Conservation (phyloP, 2,329 filamentous ascomycete genomes). For the Lecanicillium sp. region DNA sequence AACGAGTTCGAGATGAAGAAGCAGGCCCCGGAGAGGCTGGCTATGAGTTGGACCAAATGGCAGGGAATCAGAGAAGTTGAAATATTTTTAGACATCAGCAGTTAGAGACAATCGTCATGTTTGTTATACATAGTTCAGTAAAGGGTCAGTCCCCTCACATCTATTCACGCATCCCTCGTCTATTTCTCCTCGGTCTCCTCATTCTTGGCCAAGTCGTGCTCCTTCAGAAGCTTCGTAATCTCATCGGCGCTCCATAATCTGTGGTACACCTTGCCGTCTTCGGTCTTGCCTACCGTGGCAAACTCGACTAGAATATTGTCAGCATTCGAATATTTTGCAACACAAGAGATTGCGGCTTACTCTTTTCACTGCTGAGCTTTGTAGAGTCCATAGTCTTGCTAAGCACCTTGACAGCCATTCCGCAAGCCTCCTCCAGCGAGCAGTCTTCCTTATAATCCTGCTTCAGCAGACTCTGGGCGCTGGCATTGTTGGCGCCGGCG, state of each 20-base stretch:
- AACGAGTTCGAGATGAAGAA: conserved; percentile 49
- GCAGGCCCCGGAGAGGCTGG: conserved; percentile 38
- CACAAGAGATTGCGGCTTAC: conserved; percentile 44
- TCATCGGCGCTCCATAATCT: conserved; percentile 95
- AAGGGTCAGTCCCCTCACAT: conserved; percentile 2
- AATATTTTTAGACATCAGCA: neutral
- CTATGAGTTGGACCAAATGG: conserved; percentile 26
- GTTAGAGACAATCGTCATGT: conserved; percentile 8
- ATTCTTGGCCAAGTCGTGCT: conserved; percentile 89
- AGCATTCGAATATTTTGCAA: neutral
- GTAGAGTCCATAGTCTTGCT: conserved; percentile 99
- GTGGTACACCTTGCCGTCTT: conserved; percentile 95
- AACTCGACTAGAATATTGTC: conserved; percentile 69
- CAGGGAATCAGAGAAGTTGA: neutral
- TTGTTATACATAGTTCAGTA: conserved; percentile 14
- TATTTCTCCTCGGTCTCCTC: conserved; percentile 65
- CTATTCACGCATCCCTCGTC: conserved; percentile 13
- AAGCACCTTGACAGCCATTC: conserved; percentile 94
- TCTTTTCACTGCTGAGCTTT: conserved; percentile 98
- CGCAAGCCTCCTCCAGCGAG: conserved; percentile 90
- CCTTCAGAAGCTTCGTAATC: conserved; percentile 87
- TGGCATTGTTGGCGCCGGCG: conserved; percentile 96
- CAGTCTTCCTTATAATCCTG: conserved; percentile 99
- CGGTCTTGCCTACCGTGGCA: conserved; percentile 92
- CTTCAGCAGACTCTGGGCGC: conserved; percentile 93